Evolutionary conservation across 73 alveolate species (phyloP), one percentile per base, ranked within the genome.

Genomic region (Stentor roeselii): DNA sequence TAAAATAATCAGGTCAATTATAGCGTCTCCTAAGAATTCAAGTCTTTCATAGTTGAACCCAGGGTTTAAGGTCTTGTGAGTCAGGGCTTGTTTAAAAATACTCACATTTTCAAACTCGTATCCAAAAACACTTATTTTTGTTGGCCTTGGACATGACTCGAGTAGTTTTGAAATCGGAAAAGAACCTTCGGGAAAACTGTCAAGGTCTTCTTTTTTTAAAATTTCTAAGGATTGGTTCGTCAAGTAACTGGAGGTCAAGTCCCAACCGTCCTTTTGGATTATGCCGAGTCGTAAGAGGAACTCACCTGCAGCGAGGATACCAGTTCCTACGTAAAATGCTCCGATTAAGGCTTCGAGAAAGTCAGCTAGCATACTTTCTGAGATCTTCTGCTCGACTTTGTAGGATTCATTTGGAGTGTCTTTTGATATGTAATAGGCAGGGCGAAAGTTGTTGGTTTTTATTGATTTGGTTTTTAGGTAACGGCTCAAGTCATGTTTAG

Each of bases 351-450:
- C n/a, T 67, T 67, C 80, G 34, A 67, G 42, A 21, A 67, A 21
- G 41, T 67, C 80, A 34, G 80, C 80, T 0, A 67, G 80, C 80
- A 21, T 21, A n/a, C 41, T 32, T 14, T 67, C 80, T 67, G 80
- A 67, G 34, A 67, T 34, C 34, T 32, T 0, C 14, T 67, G 80
- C 0, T 21, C 41, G 41, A 67, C 41, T 30, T 30, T 36, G 2
- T 67, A 21, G 11, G 80, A 21, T 67, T 67, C 80, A 32, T 67
- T 27, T 67, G n/a, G n/a, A 2, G 3, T 27, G 34, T 67, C 37
- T 67, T 67, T 21, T 2, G 41, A 36, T 67, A 27, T 32, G 37
- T 67, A 67, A 32, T 67, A 67, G 11, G 80, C 42, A 0, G 80
- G 80, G 21, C 80, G 21, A 32, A 30, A 32, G 41, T 34, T 67